These are phyloP conservation scores for Sparassis latifolia DNA, from an alignment of 1,284 basidiomycete species.

Conservation along the genomic window DNA sequence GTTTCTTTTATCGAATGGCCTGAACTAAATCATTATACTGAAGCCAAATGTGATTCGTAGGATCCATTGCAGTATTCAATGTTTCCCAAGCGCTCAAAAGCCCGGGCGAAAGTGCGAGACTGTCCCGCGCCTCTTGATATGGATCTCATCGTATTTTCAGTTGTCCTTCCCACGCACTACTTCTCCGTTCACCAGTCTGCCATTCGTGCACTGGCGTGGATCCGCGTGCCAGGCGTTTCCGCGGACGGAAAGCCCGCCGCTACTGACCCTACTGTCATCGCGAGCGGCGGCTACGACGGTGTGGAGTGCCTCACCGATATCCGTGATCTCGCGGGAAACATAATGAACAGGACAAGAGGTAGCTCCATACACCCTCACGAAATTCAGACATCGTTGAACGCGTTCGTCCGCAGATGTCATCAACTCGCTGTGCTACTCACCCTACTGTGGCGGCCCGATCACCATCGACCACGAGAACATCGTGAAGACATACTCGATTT, in stretches of 20 bases:
- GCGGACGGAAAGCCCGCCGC: conserved; percentile 37
- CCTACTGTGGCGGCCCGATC: conserved; percentile 58
- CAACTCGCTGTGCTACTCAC: conserved; percentile 56
- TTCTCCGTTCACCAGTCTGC: conserved; percentile 72
- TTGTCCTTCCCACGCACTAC: conserved; percentile 64
- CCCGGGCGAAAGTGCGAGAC: conserved; percentile 1
- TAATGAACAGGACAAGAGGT: conserved; percentile 75
- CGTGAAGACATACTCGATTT: conserved; percentile 65
- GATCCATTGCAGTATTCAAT: conserved; percentile 71
- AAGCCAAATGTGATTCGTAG: conserved; percentile 30
- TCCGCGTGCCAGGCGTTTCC: conserved; percentile 54
- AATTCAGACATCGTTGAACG: background rate
- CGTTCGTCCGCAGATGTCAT: conserved; percentile 51
- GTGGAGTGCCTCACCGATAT: conserved; percentile 69
- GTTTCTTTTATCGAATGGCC: conserved; percentile 3
- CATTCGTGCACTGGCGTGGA: conserved; percentile 67
- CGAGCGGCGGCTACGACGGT: conserved; percentile 75
- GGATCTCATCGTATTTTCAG: conserved; percentile 11
- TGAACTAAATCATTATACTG: no score
- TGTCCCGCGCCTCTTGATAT: background rate
- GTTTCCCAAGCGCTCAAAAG: conserved; percentile 44
- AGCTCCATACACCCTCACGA: conserved; percentile 3
- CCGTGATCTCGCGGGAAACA: conserved; percentile 53
- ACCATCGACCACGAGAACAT: conserved; percentile 75
- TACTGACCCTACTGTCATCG: conserved; percentile 64